Base-by-base conservation (phyloP, 2,329 filamentous ascomycete genomes). In the Colletotrichum neosansevieriae region DNA sequence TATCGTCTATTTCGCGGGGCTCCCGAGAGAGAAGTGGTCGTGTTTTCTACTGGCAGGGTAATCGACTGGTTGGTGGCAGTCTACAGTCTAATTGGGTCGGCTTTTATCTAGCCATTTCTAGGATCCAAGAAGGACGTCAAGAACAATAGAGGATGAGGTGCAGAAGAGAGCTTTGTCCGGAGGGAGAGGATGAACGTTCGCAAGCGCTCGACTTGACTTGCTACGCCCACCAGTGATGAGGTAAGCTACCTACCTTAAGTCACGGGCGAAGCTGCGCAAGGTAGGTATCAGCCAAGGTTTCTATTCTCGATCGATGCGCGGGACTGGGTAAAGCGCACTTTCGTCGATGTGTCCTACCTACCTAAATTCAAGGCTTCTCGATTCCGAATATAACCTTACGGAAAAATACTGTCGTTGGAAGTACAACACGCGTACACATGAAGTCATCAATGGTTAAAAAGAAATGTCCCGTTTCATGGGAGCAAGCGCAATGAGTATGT, bases 181-280 rank as follows among this genome's bases (percentile, higher is more conserved):
- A 58, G 45, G 47, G 56, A 49, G 29, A 49, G 40, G 38, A 56
- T 45, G 42, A 29, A 58, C 24, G 45, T 54, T 51, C 36, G 29
- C 11, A 58, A 19, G 65, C 49, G 54, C 61, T 29, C 29, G 29
- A 29, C 29, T 29, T 68, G 54, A 45, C 61, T 51, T 58, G 36
- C 24, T 21, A 47, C 49, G 60, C 34, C 63, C 34, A 34, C 47
- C n/a, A 12, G 54, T 56, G 66, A 69, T 69, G 66, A 69, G 66
- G 66, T 69, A 69, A 69, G 66, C 66, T 54, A 68, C 53, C 66
- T 60, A 34, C 21, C 21, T 21, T n/a, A n/a, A 65, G 53, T 61
- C 61, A 68, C 53, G 19, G 47, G 34, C 38, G 47, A 58, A 54
- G 56, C 45, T 63, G 51, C 51, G 58, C 34, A 50, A 21, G 45